Base-by-base conservation (phyloP, 176 grass and related monocot genomes). In the Triticum urartu region DNA sequence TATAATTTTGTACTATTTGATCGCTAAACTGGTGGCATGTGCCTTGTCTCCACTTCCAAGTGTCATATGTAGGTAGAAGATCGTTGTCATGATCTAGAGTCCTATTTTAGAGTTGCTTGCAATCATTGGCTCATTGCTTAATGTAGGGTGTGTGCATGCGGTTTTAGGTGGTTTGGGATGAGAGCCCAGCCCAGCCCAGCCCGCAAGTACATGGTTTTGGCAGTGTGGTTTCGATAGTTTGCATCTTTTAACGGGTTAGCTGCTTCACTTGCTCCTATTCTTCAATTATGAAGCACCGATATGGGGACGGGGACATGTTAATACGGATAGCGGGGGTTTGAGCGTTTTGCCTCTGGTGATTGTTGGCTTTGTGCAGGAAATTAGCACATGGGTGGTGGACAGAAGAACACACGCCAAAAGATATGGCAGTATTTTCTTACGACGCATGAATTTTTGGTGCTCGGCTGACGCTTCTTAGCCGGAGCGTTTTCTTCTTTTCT, bases 91-190 rank as follows among this genome's bases (percentile, higher is more conserved):
- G 42, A 79, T 87, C 15, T 15, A 56, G 43, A 58, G 8, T 85
- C 24, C 38, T 78, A 13, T 48, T 78, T 88, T 88, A 48, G 40
- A 25, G 22, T 65, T 73, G 2, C 30, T 28, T 86, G 32, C 80
- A 82, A 24, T 35, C 45, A 68, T 86, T 79, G 11, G 56, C 56
- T 59, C 56, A 59, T 59, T 59, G 2, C 56, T 59, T 59, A 59
- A 21, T 59, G 56, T 59, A 59, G 56, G 56, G 56, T 7, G 56
- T 59, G 56, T 59, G 17, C 56, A 21, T 21, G 56, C 56, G 20
- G 18, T 59, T 21, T 59, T 20, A 59, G 56, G 56, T 59, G 15
- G 50, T 54, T 54, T 54, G 50, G 50, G 50, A 6, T 54, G 50
- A 54, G 56, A 59, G 20, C 56, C 56, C 18, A 59, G 20, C 56